Evolutionary conservation across 495 filamentous ascomycete species (phyloP), one percentile per base, ranked within the genome.

Genomic region (Penicillium robsamsonii): DNA sequence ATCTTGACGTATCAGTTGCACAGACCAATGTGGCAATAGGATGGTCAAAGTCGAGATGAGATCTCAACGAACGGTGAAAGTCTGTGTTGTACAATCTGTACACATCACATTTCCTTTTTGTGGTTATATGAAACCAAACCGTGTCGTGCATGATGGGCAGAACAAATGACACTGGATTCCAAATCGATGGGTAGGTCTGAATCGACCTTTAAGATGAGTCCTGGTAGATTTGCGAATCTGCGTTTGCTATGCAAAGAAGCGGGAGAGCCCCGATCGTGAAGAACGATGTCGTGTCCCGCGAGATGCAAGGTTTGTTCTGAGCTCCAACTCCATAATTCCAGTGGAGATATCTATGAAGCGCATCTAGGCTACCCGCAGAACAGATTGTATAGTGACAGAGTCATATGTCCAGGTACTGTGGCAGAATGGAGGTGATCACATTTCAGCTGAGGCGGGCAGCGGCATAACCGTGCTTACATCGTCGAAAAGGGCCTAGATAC

Each of bases 1-100:
- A 50, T 48, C 46, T 56, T 50, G 64, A 66, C 46, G 35, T 46
- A 50, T 68, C 62, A 60, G 53, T 49, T 63, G 57, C 60, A 46
- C 38, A 11, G 40, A 31, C 30, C 31, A 37, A 42, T 47, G 50
- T 38, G 20, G 57, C 30, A 46, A 59, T 47, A 47, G 45, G 55
- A 30, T 27, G 27, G 13, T 13, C 13, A 35, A 24, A 30, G 33
- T n/a, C 38, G 22, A 20, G 35, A 30, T 15, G 41, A 18, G 38
- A 37, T 38, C 24, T 20, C 29, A 44, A 40, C 60, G 57, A 53
- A 54, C 59, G 55, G 55, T 42, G 53, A 15, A 37, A 53, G 58
- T 53, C 61, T 66, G 60, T 57, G 56, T 41, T 50, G 58, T 55
- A 44, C 62, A 27, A 55, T 24, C 22, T 48, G 31, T 60, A 66